A percentile compares a stretch with the other conserved stretches of the same genome.
Evolutionary conservation across 2,329 filamentous ascomycete species (phyloP).

Genomic region (Bisporella sp.): DNA sequence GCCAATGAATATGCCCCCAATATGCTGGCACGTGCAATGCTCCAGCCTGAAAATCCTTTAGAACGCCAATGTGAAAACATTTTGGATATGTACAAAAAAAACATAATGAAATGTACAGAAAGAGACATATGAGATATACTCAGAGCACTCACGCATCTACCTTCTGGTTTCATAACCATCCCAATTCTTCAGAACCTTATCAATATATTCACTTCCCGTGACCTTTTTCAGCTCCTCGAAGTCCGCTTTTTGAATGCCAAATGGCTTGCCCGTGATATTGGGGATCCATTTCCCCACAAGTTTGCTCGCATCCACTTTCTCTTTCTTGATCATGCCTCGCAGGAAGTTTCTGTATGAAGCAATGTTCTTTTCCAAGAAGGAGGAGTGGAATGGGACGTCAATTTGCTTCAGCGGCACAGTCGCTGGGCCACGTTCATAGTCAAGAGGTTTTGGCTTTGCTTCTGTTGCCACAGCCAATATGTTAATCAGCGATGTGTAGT

Average conservation of each 20-base stretch:
- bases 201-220: background rate
- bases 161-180: background rate
- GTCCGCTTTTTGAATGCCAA: background rate
- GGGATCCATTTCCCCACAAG: constrained; percentile 29
- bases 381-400: constrained; percentile 28
- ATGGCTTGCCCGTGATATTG: constrained; percentile 15
- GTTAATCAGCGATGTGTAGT: background rate
- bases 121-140: too few relatives aligned
- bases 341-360: constrained; percentile 18
- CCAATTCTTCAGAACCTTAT: background rate
- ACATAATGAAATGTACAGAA: too few relatives aligned
- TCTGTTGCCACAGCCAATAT: background rate
- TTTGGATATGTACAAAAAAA: too few relatives aligned
- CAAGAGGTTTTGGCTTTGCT: constrained; percentile 32
- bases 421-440: constrained; percentile 38
- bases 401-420: constrained; percentile 27
- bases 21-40: too few relatives aligned
- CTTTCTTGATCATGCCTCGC: constrained; percentile 14
- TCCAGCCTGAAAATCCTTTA: too few relatives aligned
- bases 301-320: constrained; percentile 18
- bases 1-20: too few relatives aligned
- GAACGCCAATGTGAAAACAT: too few relatives aligned
- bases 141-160: too few relatives aligned
- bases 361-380: constrained; percentile 18
- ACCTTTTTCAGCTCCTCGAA: background rate